Evolutionary conservation across 139 green algal genomes (phyloP).

Genomic region (Micractinium sp.): DNA sequence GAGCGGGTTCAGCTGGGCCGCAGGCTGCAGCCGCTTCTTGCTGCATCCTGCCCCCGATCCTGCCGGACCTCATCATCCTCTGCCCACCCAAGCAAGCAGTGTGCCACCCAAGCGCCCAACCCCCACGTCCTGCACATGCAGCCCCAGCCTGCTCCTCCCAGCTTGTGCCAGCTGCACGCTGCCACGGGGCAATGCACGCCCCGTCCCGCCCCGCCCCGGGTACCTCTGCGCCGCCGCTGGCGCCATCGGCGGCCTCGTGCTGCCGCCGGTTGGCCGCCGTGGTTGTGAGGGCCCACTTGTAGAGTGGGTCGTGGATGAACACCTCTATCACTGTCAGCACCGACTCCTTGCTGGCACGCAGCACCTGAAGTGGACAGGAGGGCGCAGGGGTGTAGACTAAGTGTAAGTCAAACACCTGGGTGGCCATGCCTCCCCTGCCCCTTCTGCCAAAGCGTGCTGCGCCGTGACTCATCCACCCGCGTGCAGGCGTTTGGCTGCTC

Average conservation of each 20-base stretch:
- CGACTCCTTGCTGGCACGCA: constrained; percentile 66
- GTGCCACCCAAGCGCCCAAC: neutral
- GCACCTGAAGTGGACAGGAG: constrained; percentile 47
- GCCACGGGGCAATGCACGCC: no score
- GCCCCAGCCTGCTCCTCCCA: neutral
- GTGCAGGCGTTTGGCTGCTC: no score
- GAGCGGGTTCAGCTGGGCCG: no score
- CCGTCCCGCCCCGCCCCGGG: no score
- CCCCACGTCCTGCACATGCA: neutral
- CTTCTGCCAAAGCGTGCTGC: no score
- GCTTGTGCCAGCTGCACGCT: neutral
- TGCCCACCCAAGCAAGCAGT: no score
- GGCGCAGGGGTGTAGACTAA: neutral
- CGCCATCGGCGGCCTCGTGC: constrained; percentile 30
- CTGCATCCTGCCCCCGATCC: no score
- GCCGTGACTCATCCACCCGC: no score
- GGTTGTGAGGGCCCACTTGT: constrained; percentile 79
- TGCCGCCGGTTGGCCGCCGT: constrained; percentile 63
- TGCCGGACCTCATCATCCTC: no score
- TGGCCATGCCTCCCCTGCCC: no score
- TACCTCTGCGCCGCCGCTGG: constrained; percentile 14
- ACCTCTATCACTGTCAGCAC: constrained; percentile 80
- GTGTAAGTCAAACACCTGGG: neutral
- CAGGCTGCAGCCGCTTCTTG: no score
- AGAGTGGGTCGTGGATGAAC: constrained; percentile 95